These are phyloP conservation scores for Aspergillus transmontanensis DNA, from an alignment of 2,329 filamentous ascomycete species.

Conservation along the genomic window DNA sequence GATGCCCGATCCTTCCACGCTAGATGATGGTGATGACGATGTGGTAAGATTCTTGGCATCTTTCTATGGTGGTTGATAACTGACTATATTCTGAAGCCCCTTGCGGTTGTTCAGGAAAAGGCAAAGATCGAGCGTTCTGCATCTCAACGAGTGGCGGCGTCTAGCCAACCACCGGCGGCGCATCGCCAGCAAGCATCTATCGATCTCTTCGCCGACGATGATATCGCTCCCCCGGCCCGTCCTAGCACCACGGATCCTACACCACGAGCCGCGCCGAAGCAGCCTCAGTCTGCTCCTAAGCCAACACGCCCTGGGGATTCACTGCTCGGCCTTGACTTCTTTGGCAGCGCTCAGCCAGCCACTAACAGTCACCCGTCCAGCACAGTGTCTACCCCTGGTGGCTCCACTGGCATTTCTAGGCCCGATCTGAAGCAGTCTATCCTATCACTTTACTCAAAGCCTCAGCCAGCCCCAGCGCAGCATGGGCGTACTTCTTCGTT, in stretches of 20 bases:
- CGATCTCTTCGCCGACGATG: conserved; percentile 82
- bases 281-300: conserved; percentile 59
- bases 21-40: conserved; percentile 89
- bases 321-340: conserved; percentile 87
- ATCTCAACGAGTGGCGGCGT: conserved; percentile 53
- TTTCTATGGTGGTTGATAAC: background rate
- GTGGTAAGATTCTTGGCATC: conserved; percentile 50
- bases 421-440: conserved; percentile 98
- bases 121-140: conserved; percentile 66
- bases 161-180: conserved; percentile 49
- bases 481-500: conserved; percentile 67
- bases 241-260: conserved; percentile 72
- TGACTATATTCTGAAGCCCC: conserved; percentile 49
- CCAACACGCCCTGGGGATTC: conserved; percentile 78
- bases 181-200: conserved; percentile 54
- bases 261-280: conserved; percentile 61
- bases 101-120: conserved; percentile 70
- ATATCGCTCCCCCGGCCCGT: conserved; percentile 64
- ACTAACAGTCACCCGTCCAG: conserved; percentile 78
- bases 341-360: conserved; percentile 70
- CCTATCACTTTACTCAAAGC: conserved; percentile 86
- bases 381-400: conserved; percentile 65
- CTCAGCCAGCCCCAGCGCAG: conserved; percentile 60
- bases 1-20: conserved; percentile 86
- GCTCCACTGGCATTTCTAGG: conserved; percentile 68